Evolutionary conservation across 192 early-diverging fungal genomes (phyloP), one percentile per base, ranked within the genome.

Genomic region (Coemansia sp.): DNA sequence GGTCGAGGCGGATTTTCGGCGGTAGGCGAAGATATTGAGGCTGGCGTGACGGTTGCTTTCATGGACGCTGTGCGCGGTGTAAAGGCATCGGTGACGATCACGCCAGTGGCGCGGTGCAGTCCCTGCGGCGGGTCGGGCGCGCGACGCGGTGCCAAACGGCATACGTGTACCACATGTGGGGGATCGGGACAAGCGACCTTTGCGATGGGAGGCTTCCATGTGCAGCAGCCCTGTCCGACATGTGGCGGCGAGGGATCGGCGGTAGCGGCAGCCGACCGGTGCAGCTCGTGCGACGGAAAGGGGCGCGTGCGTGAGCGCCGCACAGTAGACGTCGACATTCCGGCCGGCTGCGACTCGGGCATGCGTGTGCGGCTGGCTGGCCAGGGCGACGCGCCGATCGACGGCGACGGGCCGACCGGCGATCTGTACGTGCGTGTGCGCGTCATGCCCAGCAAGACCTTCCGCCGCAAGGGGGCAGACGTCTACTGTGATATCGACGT

Each of bases 21-120:
- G 8, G 74, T 67, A 8, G 93, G 90, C 34, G 80, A 86, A 14
- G 84, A 88, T 65, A 81, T 93, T 41, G 84, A 91, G 33, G 74
- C 83, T 0, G 56, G 74, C 12, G 65, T 93, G 33, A 85, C 83
- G 9, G 81, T 98, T 10, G 52, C 87, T 10, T 98, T 95, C 62
- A 95, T 95, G 93, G 92, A 95, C 27, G 93, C 95, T 2, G 89
- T 89, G 7, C 88, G 88, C 40, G 97, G 97, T 22, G 48, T 85
- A 1, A 83, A 80, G 52, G 90, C 87, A 59, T 61, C 65, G 7
- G 74, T 98, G 27, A 82, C 76, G 19, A 85, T 91, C 22, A 81
- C 87, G 40, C 75, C 83, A 7, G 80, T 97, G 32, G 71, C 83
- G 1, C 77, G 82, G 33, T 99, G 97, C 73, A 72, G 83, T 22